A percentile compares a stretch with the other conserved stretches of the same genome.
Evolutionary conservation across 768 basidiomycete genomes (phyloP).

Genomic region (Tricholoma terreum): DNA sequence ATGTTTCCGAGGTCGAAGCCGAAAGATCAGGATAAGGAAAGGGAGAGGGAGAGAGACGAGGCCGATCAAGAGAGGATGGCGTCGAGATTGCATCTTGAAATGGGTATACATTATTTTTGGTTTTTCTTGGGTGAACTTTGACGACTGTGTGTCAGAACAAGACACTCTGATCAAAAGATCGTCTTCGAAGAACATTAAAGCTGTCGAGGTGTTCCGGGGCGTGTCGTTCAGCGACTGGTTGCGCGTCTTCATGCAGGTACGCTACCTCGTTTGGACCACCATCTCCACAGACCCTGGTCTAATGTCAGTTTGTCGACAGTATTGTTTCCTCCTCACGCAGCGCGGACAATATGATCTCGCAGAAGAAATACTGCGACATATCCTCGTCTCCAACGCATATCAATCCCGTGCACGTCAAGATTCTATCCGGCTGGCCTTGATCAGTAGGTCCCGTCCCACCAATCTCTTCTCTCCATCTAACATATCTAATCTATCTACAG

Average conservation of each 20-base stretch:
- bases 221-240: constrained; percentile 86
- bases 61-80: constrained; percentile 71
- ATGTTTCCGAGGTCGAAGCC: constrained; percentile 57
- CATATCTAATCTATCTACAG: constrained; percentile 35
- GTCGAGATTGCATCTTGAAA: constrained; percentile 69
- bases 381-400: constrained; percentile 72
- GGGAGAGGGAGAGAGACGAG: constrained; percentile 41
- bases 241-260: constrained; percentile 78
- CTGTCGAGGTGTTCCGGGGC: constrained; percentile 73
- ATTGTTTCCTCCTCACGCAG: constrained; percentile 66
- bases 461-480: neutral
- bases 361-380: constrained; percentile 73
- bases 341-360: constrained; percentile 63
- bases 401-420: constrained; percentile 59
- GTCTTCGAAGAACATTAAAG: constrained; percentile 31
- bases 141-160: constrained; percentile 38
- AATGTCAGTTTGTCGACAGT: constrained; percentile 40
- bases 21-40: constrained; percentile 30
- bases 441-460: constrained; percentile 48
- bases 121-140: neutral
- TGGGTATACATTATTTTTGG: constrained; percentile 45
- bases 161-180: constrained; percentile 53
- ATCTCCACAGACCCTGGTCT: neutral
- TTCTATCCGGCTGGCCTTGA: constrained; percentile 70
- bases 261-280: constrained; percentile 10